A percentile compares a stretch with the other conserved stretches of the same genome.
These are phyloP conservation scores for Daphne laureola DNA, from an alignment of 441 rosid genomes.

Conservation along the genomic window DNA sequence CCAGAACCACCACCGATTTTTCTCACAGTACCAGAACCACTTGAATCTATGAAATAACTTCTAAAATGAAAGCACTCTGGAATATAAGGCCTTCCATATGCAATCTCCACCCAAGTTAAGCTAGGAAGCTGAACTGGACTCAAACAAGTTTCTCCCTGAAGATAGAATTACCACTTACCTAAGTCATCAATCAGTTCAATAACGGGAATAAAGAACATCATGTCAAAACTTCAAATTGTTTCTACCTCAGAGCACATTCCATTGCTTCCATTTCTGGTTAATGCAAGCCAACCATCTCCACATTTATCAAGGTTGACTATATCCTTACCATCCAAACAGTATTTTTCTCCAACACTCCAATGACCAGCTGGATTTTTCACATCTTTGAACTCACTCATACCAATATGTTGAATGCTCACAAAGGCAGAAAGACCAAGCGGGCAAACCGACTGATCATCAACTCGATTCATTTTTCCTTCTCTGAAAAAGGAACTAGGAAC, in stretches of 20 bases:
- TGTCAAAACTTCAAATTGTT: background rate
- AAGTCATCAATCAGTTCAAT: constrained; percentile 4
- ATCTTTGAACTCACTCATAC: constrained; percentile 11
- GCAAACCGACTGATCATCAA: constrained; percentile 38
- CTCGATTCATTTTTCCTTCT: constrained; percentile 31
- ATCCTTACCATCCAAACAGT: constrained; percentile 64
- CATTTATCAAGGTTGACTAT: constrained; percentile 65
- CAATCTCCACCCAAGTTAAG: constrained; percentile 63
- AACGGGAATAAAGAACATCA: constrained; percentile 9
- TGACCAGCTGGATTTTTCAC: constrained; percentile 17
- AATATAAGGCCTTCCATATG: constrained; percentile 42
- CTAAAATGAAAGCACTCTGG: constrained; percentile 34
- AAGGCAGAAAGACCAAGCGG: constrained; percentile 51
- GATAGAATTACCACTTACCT: constrained; percentile 3
- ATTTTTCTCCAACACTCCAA: constrained; percentile 15
- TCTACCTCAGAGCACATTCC: constrained; percentile 56
- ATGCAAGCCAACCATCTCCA: constrained; percentile 40
- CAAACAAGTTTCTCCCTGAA: constrained; percentile 61
- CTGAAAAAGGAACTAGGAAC: constrained; percentile 45
- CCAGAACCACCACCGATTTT: constrained; percentile 6
- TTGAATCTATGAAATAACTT: constrained; percentile 19
- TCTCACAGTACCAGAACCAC: constrained; percentile 1
- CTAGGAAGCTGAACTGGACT: constrained; percentile 55
- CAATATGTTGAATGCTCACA: constrained; percentile 31
- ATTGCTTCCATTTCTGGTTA: constrained; percentile 28